A percentile compares a stretch with the other conserved stretches of the same genome.
Conservation (phyloP, 352 stramenopile genomes). For the Phytophthora megakarya region DNA sequence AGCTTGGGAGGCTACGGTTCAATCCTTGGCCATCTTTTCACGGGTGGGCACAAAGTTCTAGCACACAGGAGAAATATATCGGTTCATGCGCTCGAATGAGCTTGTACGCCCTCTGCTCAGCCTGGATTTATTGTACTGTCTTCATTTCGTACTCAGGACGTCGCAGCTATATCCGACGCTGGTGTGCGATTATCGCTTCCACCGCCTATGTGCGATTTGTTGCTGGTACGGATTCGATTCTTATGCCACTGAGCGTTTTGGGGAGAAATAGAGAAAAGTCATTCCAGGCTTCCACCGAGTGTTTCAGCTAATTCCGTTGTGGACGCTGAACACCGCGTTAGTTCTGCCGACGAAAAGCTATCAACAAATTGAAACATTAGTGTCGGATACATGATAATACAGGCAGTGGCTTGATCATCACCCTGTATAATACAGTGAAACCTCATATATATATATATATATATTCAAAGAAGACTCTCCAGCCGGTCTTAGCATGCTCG, state of each 20-base stretch:
- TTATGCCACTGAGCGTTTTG: background rate
- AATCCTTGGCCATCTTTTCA: constrained; percentile 1
- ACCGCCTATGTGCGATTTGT: background rate
- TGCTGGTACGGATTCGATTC: background rate
- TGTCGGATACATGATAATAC: background rate
- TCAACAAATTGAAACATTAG: too few species aligned
- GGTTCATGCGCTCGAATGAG: background rate
- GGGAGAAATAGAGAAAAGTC: constrained; percentile 1
- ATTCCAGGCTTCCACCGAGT: background rate
- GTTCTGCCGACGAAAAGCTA: too few species aligned
- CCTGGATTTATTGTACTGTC: background rate
- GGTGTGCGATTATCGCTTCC: background rate
- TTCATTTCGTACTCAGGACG: constrained; percentile 9
- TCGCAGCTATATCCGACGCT: background rate
- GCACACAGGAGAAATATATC: background rate
- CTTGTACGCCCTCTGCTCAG: background rate
- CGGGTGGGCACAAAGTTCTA: background rate
- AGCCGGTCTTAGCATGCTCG: background rate
- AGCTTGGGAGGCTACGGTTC: background rate
- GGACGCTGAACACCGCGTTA: background rate
- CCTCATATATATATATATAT: background rate
- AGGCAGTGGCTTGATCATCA: background rate
- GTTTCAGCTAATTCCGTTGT: background rate
- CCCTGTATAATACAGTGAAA: constrained; percentile 1
- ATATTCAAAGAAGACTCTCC: background rate